A percentile compares a stretch with the other conserved stretches of the same genome.
Conservation (phyloP, 2,329 filamentous ascomycete species). For the Didymella pomorum region DNA sequence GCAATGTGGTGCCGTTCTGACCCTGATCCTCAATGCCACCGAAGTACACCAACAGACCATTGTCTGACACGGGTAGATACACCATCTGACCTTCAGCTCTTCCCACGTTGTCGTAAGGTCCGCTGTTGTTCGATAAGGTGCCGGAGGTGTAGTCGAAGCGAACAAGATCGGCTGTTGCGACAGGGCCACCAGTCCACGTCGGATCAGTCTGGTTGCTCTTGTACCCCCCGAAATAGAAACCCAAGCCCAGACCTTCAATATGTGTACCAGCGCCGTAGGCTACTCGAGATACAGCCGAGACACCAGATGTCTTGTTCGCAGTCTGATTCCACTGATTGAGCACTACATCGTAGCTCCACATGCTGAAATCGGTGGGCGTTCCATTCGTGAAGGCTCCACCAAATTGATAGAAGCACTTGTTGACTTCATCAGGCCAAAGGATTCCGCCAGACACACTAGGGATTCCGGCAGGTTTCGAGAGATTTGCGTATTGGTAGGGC, state of each 20-base stretch:
- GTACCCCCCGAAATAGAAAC: conserved; percentile 71
- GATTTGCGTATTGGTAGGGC: conserved; percentile 64
- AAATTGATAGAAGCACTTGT: conserved; percentile 70
- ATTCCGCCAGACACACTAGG: conserved; percentile 60
- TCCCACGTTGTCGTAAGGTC: conserved; percentile 61
- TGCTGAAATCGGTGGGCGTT: conserved; percentile 56
- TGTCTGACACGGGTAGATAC: conserved; percentile 67
- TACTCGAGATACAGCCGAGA: conserved; percentile 54
- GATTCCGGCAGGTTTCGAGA: conserved; percentile 67
- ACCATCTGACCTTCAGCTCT: conserved; percentile 68
- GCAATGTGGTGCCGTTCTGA: conserved; percentile 58
- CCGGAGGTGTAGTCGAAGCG: conserved; percentile 65
- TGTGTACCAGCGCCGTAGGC: conserved; percentile 66
- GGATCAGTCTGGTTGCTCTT: conserved; percentile 62
- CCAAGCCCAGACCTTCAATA: conserved; percentile 63
- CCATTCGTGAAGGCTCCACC: conserved; percentile 62
- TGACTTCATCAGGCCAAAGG: conserved; percentile 68
- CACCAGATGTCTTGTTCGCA: conserved; percentile 46
- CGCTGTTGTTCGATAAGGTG: conserved; percentile 62
- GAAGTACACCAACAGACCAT: conserved; percentile 68
- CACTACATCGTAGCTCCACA: conserved; percentile 67
- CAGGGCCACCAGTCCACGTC: conserved; percentile 59
- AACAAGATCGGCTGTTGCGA: conserved; percentile 63
- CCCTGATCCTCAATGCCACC: conserved; percentile 63
- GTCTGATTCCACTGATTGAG: conserved; percentile 64